These are phyloP conservation scores for Penicillium sp. DNA, from an alignment of 2,329 filamentous ascomycete species.

Conservation along the genomic window DNA sequence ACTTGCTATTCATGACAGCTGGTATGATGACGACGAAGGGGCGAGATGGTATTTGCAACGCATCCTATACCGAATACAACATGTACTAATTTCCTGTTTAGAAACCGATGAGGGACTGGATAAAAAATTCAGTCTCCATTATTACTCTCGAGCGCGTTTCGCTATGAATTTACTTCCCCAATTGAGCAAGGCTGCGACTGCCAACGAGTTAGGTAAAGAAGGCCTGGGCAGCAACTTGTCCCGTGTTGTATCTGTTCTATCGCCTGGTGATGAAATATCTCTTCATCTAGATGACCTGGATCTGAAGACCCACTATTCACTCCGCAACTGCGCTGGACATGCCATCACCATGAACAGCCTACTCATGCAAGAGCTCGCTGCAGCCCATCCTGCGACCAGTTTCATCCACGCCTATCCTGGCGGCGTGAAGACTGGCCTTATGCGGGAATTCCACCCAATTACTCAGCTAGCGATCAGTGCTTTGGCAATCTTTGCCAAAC, in stretches of 20 bases:
- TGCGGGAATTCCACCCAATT: constrained; percentile 9
- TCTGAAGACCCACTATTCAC: constrained; percentile 12
- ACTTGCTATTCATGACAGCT: constrained; percentile 32
- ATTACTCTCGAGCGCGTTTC: constrained; percentile 39
- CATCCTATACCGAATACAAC: neutral
- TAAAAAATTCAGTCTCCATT: constrained; percentile 29
- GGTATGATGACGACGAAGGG: constrained; percentile 22
- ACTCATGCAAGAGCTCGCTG: constrained; percentile 43
- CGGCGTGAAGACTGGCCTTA: constrained; percentile 34
- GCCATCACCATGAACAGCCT: constrained; percentile 19
- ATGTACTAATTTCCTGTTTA: constrained; percentile 9
- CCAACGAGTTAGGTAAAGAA: neutral
- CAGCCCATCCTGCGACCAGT: constrained; percentile 45
- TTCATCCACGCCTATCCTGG: constrained; percentile 55
- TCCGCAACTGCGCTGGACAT: constrained; percentile 14
- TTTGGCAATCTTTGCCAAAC: constrained; percentile 5
- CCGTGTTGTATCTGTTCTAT: constrained; percentile 15
- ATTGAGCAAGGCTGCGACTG: constrained; percentile 10
- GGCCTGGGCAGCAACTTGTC: constrained; percentile 8
- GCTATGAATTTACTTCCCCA: constrained; percentile 33
- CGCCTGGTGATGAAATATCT: constrained; percentile 11
- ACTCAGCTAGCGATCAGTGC: constrained; percentile 5
- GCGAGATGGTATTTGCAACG: constrained; percentile 12
- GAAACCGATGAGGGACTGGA: constrained; percentile 36
- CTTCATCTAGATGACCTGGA: constrained; percentile 16